Evolutionary conservation across 768 basidiomycete species (phyloP).

Genomic region (Pleurotus giganteus): DNA sequence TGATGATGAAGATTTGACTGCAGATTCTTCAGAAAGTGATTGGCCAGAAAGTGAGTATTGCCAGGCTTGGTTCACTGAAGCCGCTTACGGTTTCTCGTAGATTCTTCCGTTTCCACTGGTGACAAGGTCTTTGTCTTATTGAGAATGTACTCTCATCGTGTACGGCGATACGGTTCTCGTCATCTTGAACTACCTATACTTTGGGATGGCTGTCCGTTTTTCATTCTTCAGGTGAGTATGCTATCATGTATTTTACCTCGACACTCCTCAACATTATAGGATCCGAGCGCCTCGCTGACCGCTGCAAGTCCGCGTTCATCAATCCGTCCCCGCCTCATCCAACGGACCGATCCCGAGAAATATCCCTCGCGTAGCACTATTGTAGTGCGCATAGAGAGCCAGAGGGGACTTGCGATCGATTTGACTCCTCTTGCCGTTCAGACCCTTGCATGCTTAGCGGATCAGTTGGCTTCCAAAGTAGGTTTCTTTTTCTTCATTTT

Average conservation of each 20-base stretch:
- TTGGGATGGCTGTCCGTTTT: conserved; percentile 51
- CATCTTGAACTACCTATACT: conserved; percentile 30
- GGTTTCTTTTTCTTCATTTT: conserved; percentile 14
- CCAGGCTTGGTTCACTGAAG: not conserved
- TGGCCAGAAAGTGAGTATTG: conserved; percentile 46
- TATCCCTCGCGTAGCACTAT: conserved; percentile 19
- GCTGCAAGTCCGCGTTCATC: not conserved
- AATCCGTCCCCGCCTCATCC: not conserved
- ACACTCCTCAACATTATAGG: conserved; percentile 15
- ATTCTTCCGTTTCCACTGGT: not conserved
- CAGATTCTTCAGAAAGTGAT: conserved; percentile 43
- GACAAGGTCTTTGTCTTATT: not conserved
- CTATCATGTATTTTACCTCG: not conserved
- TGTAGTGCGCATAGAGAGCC: conserved; percentile 39
- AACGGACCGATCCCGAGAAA: not conserved
- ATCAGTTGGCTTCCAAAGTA: conserved; percentile 48
- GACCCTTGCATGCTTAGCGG: conserved; percentile 40
- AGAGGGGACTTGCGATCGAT: conserved; percentile 35
- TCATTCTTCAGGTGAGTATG: conserved; percentile 37
- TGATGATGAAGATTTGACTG: conserved; percentile 67
- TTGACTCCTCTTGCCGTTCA: conserved; percentile 58
- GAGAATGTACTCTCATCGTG: conserved; percentile 44
- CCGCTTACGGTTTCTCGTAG: not conserved
- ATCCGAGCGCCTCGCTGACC: conserved; percentile 11
- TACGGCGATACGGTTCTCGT: conserved; percentile 44